A percentile compares a stretch with the other conserved stretches of the same genome.
phyloP scores from a whole-genome alignment of 768 basidiomycete genomes.

The Tylopilus vinaceipallidus region DNA sequence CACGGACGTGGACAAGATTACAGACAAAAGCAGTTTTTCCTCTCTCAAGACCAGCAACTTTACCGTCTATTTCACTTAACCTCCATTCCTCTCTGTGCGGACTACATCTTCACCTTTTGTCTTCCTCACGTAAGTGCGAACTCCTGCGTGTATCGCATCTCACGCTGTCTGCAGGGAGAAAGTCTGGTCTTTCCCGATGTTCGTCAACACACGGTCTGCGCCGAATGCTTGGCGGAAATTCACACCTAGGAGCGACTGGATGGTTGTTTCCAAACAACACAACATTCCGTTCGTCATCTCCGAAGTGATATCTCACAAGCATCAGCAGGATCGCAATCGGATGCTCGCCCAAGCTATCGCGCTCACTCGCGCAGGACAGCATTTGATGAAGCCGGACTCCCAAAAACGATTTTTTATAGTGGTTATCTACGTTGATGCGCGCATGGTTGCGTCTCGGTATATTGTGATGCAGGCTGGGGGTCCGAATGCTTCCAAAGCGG shows the following conservation, averaged over 20 bases:
- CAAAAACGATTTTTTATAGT: slow-evolving; percentile 10
- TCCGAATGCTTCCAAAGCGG: slow-evolving; percentile 2
- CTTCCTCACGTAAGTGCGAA: not conserved
- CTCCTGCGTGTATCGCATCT: not conserved
- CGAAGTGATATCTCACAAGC: no score
- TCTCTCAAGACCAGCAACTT: no score
- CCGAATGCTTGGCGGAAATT: not conserved
- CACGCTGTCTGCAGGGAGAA: slow-evolving; percentile 1
- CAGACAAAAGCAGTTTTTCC: not conserved
- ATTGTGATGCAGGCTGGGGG: no score
- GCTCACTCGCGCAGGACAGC: not conserved
- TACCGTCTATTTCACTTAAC: slow-evolving; percentile 6
- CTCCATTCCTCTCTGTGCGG: slow-evolving; percentile 4
- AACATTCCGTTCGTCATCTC: no score
- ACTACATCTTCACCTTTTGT: not conserved
- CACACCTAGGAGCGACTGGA: no score
- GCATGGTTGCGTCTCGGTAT: slow-evolving; percentile 1
- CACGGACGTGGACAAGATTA: not conserved
- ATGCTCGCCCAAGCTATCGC: slow-evolving; percentile 11
- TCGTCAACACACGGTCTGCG: not conserved
- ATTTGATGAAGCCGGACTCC: not conserved
- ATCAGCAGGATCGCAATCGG: no score
- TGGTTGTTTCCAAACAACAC: no score
- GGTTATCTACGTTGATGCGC: slow-evolving; percentile 3
- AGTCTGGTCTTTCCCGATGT: slow-evolving; percentile 11